Percentiles rank a stretch among this genome's conserved stretches.
Conservation (phyloP, 352 stramenopile genomes). For the Pythium guiyangense region DNA sequence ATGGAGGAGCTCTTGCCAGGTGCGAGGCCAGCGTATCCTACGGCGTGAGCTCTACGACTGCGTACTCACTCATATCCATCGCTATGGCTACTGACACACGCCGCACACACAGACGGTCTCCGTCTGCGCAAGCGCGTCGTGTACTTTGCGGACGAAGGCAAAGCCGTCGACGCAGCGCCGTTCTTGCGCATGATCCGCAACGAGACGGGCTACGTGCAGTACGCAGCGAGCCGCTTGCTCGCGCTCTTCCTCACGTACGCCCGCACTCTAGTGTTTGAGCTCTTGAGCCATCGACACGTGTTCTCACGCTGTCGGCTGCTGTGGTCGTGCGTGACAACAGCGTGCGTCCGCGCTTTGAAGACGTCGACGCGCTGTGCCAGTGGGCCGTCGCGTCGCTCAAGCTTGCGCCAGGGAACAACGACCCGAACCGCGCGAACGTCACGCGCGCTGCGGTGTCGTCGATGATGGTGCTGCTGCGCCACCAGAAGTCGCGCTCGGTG, state of each 20-base stretch:
- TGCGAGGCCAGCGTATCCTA: constrained; percentile 11
- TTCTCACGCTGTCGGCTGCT: neutral
- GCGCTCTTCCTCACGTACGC: constrained; percentile 82
- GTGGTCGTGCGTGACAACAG: constrained; percentile 14
- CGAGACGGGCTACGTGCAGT: constrained; percentile 83
- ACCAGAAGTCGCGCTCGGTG: constrained; percentile 82
- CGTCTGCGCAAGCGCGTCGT: constrained; percentile 70
- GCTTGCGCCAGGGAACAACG: constrained; percentile 48
- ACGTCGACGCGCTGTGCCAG: constrained; percentile 73
- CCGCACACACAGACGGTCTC: constrained; percentile 43
- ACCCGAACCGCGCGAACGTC: constrained; percentile 66
- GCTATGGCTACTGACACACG: neutral
- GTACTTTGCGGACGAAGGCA: constrained; percentile 77
- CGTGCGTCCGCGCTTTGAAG: constrained; percentile 72
- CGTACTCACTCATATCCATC: neutral
- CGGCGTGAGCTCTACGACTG: neutral
- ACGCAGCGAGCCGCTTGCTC: constrained; percentile 70
- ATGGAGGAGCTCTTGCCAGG: constrained; percentile 84
- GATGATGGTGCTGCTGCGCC: constrained; percentile 90
- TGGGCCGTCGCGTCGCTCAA: constrained; percentile 78
- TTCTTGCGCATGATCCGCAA: constrained; percentile 84
- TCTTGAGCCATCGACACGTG: neutral
- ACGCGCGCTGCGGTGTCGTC: constrained; percentile 86
- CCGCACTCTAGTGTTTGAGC: neutral
- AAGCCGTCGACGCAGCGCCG: constrained; percentile 65